Percentiles rank a stretch among this genome's conserved stretches.
phyloP scores from a whole-genome alignment of 176 grass and related monocot species.

The Lolium multiflorum region DNA sequence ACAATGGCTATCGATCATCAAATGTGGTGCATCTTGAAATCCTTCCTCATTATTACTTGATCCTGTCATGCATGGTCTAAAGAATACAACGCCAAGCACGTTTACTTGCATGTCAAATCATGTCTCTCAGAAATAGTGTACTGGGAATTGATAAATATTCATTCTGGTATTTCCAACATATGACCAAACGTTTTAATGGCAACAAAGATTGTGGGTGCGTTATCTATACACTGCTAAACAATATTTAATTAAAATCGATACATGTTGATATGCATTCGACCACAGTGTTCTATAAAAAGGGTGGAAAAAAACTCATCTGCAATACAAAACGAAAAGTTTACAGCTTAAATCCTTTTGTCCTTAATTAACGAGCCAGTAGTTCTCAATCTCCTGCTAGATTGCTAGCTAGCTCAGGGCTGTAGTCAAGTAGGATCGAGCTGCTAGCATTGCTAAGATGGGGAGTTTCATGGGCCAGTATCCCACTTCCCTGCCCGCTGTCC shows the following conservation, averaged over 20 bases:
- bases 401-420: too few species aligned
- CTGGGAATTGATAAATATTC: not conserved
- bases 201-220: not conserved
- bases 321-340: not conserved
- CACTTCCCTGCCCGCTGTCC: not conserved
- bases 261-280: not conserved
- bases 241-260: not conserved
- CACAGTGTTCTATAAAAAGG: not conserved
- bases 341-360: not conserved
- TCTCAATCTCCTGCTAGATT: not conserved
- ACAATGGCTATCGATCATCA: not conserved
- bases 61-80: not conserved
- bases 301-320: not conserved
- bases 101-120: not conserved
- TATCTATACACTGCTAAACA: not conserved
- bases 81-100: not conserved
- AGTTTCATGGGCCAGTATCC: not conserved
- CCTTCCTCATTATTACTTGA: not conserved
- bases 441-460: not conserved
- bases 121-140: not conserved
- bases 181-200: not conserved
- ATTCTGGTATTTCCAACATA: too few species aligned
- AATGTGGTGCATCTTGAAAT: not conserved
- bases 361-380: not conserved
- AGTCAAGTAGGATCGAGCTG: too few species aligned